A percentile compares a stretch with the other conserved stretches of the same genome.
These are phyloP conservation scores for Colletotrichum navitas DNA, from an alignment of 2,329 filamentous ascomycete species.

Conservation along the genomic window DNA sequence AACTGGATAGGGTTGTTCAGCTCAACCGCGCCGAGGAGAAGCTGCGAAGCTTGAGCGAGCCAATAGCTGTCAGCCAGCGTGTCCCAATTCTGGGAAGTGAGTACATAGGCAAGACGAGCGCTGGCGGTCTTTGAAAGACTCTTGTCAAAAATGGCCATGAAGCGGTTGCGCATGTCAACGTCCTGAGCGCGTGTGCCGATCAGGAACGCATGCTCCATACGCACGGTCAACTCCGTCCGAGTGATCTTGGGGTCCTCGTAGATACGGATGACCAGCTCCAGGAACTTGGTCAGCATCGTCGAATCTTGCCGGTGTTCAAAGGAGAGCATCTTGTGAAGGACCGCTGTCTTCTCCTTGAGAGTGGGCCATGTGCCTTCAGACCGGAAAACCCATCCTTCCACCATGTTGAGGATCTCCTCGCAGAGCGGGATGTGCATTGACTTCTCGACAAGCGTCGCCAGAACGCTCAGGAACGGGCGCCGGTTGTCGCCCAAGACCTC, in stretches of 20 bases:
- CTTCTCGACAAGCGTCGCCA: constrained; percentile 95
- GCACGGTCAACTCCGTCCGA: constrained; percentile 92
- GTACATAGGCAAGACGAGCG: constrained; percentile 87
- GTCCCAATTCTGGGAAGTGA: constrained; percentile 96
- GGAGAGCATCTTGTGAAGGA: constrained; percentile 98
- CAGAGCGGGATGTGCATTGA: constrained; percentile 89
- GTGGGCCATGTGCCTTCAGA: constrained; percentile 96
- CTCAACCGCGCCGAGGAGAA: constrained; percentile 92
- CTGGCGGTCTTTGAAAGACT: constrained; percentile 94
- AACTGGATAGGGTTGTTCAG: constrained; percentile 83
- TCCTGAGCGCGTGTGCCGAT: constrained; percentile 94
- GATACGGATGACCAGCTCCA: constrained; percentile 95
- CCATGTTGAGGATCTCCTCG: constrained; percentile 92
- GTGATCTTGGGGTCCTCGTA: constrained; percentile 98
- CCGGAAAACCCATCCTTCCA: constrained; percentile 95
- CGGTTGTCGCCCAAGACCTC: constrained; percentile 91
- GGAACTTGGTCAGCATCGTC: constrained; percentile 89
- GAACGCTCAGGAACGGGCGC: constrained; percentile 92
- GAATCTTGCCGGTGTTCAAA: constrained; percentile 89
- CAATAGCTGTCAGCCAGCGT: constrained; percentile 95
- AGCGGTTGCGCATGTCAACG: constrained; percentile 95
- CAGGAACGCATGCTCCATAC: constrained; percentile 97
- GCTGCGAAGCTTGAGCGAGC: constrained; percentile 93
- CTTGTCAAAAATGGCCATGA: constrained; percentile 96
- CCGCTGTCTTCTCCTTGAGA: constrained; percentile 97